Conservation (phyloP, 1,139 yeast species). For the Suhomyces wounanorum region DNA sequence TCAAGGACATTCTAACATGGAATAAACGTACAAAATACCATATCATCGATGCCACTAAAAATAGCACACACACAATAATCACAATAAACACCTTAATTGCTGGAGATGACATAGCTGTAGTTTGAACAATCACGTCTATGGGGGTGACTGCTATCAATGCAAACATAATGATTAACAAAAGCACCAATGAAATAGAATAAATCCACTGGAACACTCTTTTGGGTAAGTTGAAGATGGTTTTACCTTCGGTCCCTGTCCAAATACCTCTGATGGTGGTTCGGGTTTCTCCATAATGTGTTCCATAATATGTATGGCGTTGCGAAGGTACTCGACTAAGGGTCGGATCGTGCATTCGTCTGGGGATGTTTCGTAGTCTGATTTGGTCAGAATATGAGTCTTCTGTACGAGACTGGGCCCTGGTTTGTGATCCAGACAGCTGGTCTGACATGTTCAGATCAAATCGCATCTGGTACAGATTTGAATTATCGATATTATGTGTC, state of each 20-base stretch:
- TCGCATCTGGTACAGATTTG: not conserved
- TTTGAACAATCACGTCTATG: slow-evolving; percentile 72
- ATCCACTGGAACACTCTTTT: slow-evolving; percentile 49
- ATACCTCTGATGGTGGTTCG: slow-evolving; percentile 9
- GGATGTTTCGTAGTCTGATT: slow-evolving; percentile 5
- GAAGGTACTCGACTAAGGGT: not conserved
- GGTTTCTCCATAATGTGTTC: not conserved
- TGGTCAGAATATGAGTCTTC: slow-evolving; percentile 6
- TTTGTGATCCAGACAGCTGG: not conserved
- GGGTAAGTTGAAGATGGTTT: slow-evolving; percentile 30
- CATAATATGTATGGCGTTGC: not conserved
- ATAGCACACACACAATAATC: slow-evolving; percentile 67
- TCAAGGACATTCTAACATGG: slow-evolving; percentile 57
- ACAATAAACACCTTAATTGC: slow-evolving; percentile 74
- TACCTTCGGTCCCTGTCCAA: slow-evolving; percentile 10
- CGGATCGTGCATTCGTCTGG: not conserved
- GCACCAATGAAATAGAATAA: slow-evolving; percentile 55
- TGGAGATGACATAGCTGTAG: slow-evolving; percentile 54
- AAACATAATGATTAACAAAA: slow-evolving; percentile 40
- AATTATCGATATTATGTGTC: not conserved
- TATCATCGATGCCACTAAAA: slow-evolving; percentile 50
- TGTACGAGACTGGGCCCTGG: not conserved
- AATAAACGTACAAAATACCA: slow-evolving; percentile 58
- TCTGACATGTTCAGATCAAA: not conserved
- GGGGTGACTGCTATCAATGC: slow-evolving; percentile 70